These are phyloP conservation scores for Samsoniella hepiali DNA, from an alignment of 2,329 filamentous ascomycete species.

Conservation along the genomic window DNA sequence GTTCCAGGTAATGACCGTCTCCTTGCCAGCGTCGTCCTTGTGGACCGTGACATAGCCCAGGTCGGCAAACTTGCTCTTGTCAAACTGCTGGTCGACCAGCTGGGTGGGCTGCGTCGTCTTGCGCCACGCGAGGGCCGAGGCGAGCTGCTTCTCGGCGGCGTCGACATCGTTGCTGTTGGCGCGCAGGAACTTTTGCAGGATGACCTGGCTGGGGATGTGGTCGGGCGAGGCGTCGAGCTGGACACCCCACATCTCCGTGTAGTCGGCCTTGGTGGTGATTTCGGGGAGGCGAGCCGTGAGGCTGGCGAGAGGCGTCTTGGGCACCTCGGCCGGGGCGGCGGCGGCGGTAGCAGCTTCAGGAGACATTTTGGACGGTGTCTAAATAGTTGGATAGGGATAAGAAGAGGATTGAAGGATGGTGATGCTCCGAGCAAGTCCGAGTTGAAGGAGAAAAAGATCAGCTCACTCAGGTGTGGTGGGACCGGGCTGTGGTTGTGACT, in stretches of 20 bases:
- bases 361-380: conserved; percentile 26
- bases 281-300: conserved; percentile 57
- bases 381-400: background rate
- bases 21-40: conserved; percentile 51
- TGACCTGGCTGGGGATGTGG: conserved; percentile 73
- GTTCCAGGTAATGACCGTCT: conserved; percentile 80
- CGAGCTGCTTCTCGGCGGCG: conserved; percentile 74
- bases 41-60: conserved; percentile 81
- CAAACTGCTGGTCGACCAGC: conserved; percentile 61
- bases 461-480: background rate
- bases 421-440: conserved; percentile 11
- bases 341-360: conserved; percentile 25
- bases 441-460: background rate
- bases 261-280: conserved; percentile 54
- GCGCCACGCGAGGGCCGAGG: conserved; percentile 78
- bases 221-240: conserved; percentile 50
- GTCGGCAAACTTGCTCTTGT: conserved; percentile 67
- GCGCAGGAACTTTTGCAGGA: conserved; percentile 90
- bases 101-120: conserved; percentile 69
- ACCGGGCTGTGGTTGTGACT: background rate
- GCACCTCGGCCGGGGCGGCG: conserved; percentile 13
- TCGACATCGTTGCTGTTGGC: conserved; percentile 76
- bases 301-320: conserved; percentile 44
- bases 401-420: no score
- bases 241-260: conserved; percentile 87